A percentile compares a stretch with the other conserved stretches of the same genome.
phyloP scores from a whole-genome alignment of 306 rosid species.

The Quercus berberidifolia region DNA sequence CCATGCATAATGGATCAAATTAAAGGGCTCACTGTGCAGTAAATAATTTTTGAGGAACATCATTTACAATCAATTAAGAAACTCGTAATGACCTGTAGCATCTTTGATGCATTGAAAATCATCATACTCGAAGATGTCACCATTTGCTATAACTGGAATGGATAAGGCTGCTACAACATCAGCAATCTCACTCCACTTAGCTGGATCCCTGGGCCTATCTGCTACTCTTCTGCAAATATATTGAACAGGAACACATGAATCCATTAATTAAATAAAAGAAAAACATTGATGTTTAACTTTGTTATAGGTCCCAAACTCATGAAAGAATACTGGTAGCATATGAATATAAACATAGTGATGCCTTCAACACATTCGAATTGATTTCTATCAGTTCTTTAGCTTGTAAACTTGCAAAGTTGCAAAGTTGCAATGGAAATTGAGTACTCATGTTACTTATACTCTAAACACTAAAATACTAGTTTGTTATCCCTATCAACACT shows the following conservation, averaged over 20 bases:
- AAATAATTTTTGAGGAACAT: constrained; percentile 15
- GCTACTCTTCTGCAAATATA: constrained; percentile 57
- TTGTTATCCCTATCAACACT: not conserved
- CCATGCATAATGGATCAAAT: not conserved
- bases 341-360: not conserved
- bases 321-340: not conserved
- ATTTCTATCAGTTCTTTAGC: not conserved
- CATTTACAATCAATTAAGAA: constrained; percentile 15
- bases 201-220: constrained; percentile 96
- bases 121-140: constrained; percentile 68
- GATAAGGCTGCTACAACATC: constrained; percentile 82
- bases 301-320: not conserved
- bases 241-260: constrained; percentile 22
- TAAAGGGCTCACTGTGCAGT: constrained; percentile 2
- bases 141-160: constrained; percentile 89
- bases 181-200: constrained; percentile 88
- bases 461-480: not conserved
- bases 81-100: constrained; percentile 62
- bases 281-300: not conserved
- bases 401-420: not conserved
- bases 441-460: not conserved
- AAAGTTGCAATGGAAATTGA: not conserved
- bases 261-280: constrained; percentile 12
- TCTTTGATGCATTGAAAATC: constrained; percentile 65
- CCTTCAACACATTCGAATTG: not conserved